These are phyloP conservation scores for Gynandropsis gynandra DNA, from an alignment of 345 rosid species.

Conservation along the genomic window DNA sequence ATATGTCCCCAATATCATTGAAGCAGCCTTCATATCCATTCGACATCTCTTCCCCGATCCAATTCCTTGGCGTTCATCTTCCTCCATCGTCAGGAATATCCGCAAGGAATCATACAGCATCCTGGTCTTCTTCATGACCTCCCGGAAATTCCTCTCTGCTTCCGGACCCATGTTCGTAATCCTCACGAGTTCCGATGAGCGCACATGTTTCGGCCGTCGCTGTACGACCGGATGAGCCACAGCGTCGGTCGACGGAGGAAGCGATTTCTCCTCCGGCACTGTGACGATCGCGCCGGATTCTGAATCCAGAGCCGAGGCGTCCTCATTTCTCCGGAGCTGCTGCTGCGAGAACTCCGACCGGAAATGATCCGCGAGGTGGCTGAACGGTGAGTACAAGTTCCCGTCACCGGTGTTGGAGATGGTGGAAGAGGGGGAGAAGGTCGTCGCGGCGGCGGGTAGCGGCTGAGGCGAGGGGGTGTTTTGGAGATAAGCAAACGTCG, in stretches of 20 bases:
- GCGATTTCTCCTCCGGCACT: conserved; percentile 17
- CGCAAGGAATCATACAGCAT: conserved; percentile 63
- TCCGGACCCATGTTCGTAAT: conserved; percentile 34
- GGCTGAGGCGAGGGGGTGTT: conserved; percentile 27
- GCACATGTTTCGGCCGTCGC: conserved; percentile 25
- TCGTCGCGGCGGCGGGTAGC: too few relatives aligned
- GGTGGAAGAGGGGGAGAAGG: neutral
- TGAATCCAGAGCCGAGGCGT: conserved; percentile 33
- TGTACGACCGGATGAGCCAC: conserved; percentile 16
- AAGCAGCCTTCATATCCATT: conserved; percentile 74
- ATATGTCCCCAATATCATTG: conserved; percentile 68
- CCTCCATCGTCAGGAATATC: conserved; percentile 37
- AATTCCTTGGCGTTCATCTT: conserved; percentile 27
- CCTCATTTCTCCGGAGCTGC: conserved; percentile 29
- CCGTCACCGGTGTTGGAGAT: conserved; percentile 17
- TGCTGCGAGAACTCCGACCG: conserved; percentile 50
- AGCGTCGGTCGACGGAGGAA: conserved; percentile 3
- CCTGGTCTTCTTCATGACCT: conserved; percentile 46
- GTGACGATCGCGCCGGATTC: conserved; percentile 57
- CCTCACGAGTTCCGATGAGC: conserved; percentile 68
- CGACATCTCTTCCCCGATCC: conserved; percentile 41
- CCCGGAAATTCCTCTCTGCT: conserved; percentile 41
- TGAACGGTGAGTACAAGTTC: conserved; percentile 42
- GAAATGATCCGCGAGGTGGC: conserved; percentile 47
- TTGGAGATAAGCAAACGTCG: conserved; percentile 23